Base-by-base conservation (phyloP, 129 eudicot genomes). In the Helianthus annuus region DNA sequence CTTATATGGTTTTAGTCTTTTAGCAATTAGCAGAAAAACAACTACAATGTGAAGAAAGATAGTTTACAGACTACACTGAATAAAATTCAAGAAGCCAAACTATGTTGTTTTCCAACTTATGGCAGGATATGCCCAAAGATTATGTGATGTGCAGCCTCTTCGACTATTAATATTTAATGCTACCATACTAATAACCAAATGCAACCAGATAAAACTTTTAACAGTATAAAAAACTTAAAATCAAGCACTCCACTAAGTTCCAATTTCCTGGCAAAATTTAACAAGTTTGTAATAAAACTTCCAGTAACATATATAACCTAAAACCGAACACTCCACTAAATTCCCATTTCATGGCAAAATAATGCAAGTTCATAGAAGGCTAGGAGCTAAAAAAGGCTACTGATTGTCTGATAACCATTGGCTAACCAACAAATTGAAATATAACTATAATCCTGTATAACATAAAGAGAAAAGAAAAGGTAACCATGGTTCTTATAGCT, bases 1-100 rank as follows among this genome's bases (percentile, higher is more conserved):
- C 32, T 27, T 27, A 1, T 27, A 27, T 27, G 32, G 32, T 27
- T 27, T 27, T 27, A 27, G 32, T 27, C 32, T 27, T 27, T 27
- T 27, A 27, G 32, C 32, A 27, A 27, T 27, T 27, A 27, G 32
- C 32, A 27, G 32, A 27, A 27, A 27, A 27, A 27, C 32, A 27
- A 27, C 32, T 27, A 27, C 32, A 27, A 27, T 27, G 32, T 27
- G 32, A 27, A 27, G 32, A 27, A 27, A 27, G 32, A 59, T 59
- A 27, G 1, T 4, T 40, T 11, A 59, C 63, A 0, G 61, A 27
- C 32, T 27, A 27, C 32, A 27, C 32, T 27, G 32, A 27, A 27
- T 27, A 32, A 59, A 12, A 59, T 13, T 62, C 68, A 62, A 62
- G 68, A 38, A 36, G 24, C 65, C 65, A 27, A 59, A 24, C 15